Conservation (phyloP, 2,329 filamentous ascomycete genomes). For the Xylariaceae sp. region DNA sequence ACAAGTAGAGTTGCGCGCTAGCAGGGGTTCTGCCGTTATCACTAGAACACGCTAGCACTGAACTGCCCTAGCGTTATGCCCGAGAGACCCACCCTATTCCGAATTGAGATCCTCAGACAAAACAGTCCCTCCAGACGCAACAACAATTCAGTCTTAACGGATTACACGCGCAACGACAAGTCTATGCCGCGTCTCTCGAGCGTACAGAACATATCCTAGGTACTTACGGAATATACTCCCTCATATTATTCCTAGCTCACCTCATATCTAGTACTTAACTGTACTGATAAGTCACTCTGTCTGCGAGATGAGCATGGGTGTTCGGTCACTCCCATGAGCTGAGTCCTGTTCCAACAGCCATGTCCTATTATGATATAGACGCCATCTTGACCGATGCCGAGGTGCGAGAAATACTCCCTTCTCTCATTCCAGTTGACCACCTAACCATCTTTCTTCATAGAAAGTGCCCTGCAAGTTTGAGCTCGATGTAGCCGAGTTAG, state of each 20-base stretch:
- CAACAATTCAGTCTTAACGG: no score
- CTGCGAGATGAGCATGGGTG: neutral
- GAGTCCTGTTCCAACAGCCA: conserved; percentile 22
- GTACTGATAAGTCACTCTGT: neutral
- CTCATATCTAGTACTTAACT: neutral
- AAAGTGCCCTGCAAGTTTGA: conserved; percentile 97
- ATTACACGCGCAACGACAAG: neutral
- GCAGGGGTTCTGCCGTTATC: no score
- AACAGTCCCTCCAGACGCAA: no score
- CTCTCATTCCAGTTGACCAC: neutral
- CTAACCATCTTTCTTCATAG: conserved; percentile 38
- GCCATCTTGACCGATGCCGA: conserved; percentile 81
- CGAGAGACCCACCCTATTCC: no score
- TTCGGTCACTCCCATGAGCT: conserved; percentile 1
- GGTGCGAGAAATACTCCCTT: conserved; percentile 38
- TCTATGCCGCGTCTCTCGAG: neutral
- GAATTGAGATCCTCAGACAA: no score
- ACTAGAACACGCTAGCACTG: no score
- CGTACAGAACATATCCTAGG: no score
- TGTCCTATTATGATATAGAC: conserved; percentile 83
- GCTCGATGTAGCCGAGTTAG: conserved; percentile 78
- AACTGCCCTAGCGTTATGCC: no score
- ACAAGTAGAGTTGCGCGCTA: no score
- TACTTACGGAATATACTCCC: no score
- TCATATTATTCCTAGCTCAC: no score